Evolutionary conservation across 768 basidiomycete species (phyloP), one percentile per base, ranked within the genome.

Genomic region (Serendipita sp.): DNA sequence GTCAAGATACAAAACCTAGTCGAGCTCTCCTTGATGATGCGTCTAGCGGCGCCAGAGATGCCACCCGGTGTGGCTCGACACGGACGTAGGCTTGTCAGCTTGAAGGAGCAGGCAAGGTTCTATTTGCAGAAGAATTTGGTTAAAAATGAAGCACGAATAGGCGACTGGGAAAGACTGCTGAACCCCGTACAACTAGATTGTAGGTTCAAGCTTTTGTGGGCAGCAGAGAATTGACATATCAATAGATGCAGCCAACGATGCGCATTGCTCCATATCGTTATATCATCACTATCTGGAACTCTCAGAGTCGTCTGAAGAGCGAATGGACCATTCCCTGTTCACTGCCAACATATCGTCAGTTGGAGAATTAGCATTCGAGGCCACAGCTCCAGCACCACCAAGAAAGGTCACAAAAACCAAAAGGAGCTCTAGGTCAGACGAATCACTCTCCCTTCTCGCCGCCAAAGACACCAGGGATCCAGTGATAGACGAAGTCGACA

Each of bases 231-330:
- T 63, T 41, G 41, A 54, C 63, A 63, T 46, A 24, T 30, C 11
- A 5, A 7, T 10, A 86, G 88, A 89, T 73, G 89, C 86, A 2
- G 80, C 78, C 37, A 85, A 86, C 70, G 89, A 91, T 68, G 83
- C 84, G 8, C 56, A 60, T 60, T 28, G 56, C 35, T 60, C 56
- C 24, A 60, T 60, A 30, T 28, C 35, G 16, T 28, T 60, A 4
- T 60, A 60, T 32, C 28, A 60, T 37, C 35, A 60, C 35, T 37
- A 28, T 35, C 16, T 60, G 28, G 56, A 60, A 8, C 56, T 60
- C 16, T 24, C 56, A 11, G 28, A 24, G 8, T 4, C 16, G 28
- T n/a, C 24, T 37, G 16, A 32, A 32, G 10, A n/a, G 3, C 24
- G 16, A 8, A 8, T 60, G 56, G 34, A 60, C 10, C 56, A 24